A percentile compares a stretch with the other conserved stretches of the same genome.
Evolutionary conservation across 2,329 filamentous ascomycete species (phyloP).

Genomic region (Dactylellina drechsleri): DNA sequence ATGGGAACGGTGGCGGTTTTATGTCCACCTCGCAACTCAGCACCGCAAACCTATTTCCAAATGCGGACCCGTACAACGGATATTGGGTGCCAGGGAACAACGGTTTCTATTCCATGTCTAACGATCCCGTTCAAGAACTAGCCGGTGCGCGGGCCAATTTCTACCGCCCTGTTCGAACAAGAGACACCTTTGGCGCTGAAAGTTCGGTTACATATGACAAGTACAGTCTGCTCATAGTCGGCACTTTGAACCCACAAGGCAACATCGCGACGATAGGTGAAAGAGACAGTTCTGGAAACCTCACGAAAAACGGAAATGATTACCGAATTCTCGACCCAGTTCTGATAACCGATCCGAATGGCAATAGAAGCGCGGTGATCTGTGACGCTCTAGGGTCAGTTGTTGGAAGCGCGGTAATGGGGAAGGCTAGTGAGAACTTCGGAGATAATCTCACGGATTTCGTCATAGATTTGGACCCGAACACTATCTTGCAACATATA

Average conservation of each 20-base stretch:
- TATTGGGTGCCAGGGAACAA: too few relatives aligned
- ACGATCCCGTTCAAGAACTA: background rate
- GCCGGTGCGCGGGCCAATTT: background rate
- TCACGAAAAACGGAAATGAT: too few relatives aligned
- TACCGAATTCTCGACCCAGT: too few relatives aligned
- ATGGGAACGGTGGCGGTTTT: too few relatives aligned
- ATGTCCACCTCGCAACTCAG: too few relatives aligned
- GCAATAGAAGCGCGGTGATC: background rate
- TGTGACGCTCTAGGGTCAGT: background rate
- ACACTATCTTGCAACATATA: too few relatives aligned
- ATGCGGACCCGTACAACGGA: too few relatives aligned
- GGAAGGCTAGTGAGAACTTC: background rate
- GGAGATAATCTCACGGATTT: conserved; percentile 3
- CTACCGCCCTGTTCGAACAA: background rate
- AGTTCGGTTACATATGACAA: background rate
- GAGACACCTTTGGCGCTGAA: background rate
- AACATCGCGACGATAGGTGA: too few relatives aligned
- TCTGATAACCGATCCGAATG: background rate
- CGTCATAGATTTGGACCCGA: background rate
- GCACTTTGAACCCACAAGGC: too few relatives aligned
- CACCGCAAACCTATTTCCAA: too few relatives aligned
- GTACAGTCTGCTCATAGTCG: background rate
- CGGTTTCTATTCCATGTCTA: too few relatives aligned
- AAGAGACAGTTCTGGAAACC: too few relatives aligned
- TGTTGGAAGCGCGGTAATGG: background rate